Conservation (phyloP, 2,329 filamentous ascomycete genomes). For the Raffaelea albimanens region DNA sequence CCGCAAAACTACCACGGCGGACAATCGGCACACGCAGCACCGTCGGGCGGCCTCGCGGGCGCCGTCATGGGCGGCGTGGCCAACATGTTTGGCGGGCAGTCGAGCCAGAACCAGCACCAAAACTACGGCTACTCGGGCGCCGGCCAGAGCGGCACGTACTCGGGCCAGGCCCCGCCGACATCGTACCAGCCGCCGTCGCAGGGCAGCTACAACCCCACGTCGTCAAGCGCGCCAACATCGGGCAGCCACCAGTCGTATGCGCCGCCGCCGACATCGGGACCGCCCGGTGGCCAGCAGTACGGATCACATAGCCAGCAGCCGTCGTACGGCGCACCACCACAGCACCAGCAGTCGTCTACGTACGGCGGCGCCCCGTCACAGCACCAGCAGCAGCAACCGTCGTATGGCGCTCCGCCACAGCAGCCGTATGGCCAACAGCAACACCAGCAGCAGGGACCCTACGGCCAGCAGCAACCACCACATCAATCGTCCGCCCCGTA, state of each 20-base stretch:
- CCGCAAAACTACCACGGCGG: constrained; percentile 40
- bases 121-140: constrained; percentile 56
- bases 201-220: constrained; percentile 12
- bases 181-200: constrained; percentile 39
- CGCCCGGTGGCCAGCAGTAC: background rate
- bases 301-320: constrained; percentile 1
- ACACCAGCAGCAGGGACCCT: no score
- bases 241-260: background rate
- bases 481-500: no score
- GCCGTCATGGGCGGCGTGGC: constrained; percentile 45
- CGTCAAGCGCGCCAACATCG: background rate
- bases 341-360: background rate
- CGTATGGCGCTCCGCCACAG: background rate
- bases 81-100: constrained; percentile 37
- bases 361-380: no score
- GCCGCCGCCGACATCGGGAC: background rate
- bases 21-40: constrained; percentile 28
- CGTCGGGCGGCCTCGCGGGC: constrained; percentile 40
- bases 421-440: no score
- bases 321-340: background rate
- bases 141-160: constrained; percentile 46
- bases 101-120: constrained; percentile 28
- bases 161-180: constrained; percentile 52
- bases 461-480: no score
- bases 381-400: no score